These are phyloP conservation scores for Krasilnikovozyma curviuscula DNA, from an alignment of 768 basidiomycete species.

Conservation along the genomic window DNA sequence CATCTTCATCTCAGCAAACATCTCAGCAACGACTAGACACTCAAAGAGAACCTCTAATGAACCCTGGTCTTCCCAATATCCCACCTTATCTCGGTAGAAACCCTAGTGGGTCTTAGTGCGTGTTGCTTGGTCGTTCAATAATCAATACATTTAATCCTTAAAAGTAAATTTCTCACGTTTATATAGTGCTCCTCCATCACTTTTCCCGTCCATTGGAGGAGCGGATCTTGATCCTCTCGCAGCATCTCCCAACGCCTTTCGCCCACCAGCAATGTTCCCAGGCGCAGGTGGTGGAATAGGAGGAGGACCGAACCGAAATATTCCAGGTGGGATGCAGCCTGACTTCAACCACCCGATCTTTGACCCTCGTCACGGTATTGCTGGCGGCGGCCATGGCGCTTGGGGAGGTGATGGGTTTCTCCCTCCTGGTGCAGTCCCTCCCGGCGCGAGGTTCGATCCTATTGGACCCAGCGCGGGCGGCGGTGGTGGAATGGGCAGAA, in stretches of 20 bases:
- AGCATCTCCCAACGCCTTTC: constrained; percentile 7
- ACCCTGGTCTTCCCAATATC: no score
- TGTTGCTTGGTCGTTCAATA: no score
- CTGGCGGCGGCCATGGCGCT: no score
- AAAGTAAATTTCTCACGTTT: no score
- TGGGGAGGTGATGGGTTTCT: not conserved
- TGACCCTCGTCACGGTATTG: not conserved
- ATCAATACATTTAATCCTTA: no score
- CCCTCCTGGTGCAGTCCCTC: not conserved
- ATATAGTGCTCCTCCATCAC: no score
- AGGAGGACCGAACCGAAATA: not conserved
- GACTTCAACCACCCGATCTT: constrained; percentile 1
- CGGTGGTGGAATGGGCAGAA: not conserved
- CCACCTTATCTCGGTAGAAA: no score
- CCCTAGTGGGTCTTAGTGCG: no score
- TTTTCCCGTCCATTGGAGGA: constrained; percentile 2
- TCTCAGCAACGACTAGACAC: no score
- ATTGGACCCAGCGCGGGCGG: not conserved
- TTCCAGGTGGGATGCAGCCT: constrained; percentile 8
- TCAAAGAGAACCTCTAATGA: no score
- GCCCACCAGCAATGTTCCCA: not conserved
- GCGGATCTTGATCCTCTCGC: constrained; percentile 11
- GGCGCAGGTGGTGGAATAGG: not conserved
- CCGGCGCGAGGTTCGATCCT: constrained; percentile 8
- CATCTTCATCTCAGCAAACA: no score